phyloP scores from a whole-genome alignment of 2,329 filamentous ascomycete genomes.

The Aspergillus eucalypticola region DNA sequence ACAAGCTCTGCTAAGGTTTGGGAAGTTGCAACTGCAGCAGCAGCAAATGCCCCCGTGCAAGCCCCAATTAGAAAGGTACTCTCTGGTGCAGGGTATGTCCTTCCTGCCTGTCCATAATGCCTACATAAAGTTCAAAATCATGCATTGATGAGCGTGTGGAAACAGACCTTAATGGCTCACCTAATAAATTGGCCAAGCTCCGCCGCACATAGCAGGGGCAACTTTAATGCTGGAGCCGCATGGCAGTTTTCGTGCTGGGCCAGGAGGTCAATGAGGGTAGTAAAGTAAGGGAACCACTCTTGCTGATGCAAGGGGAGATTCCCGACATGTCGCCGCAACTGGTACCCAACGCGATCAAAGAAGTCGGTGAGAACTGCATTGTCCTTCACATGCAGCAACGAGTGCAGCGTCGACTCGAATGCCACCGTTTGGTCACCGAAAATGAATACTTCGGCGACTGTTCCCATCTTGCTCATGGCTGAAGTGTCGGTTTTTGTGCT shows the following conservation, averaged over 20 bases:
- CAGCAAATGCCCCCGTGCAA: slow-evolving; percentile 11
- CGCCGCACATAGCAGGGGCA: slow-evolving; percentile 1
- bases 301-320: slow-evolving; percentile 5
- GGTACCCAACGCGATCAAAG: slow-evolving; percentile 5
- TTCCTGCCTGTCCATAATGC: slow-evolving; percentile 1
- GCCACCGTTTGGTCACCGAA: slow-evolving; percentile 11
- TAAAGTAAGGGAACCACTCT: slow-evolving; percentile 10
- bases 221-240: slow-evolving; percentile 8
- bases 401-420: slow-evolving; percentile 3
- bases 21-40: slow-evolving; percentile 1
- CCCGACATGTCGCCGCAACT: slow-evolving; percentile 8
- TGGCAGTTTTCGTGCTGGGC: slow-evolving; percentile 3
- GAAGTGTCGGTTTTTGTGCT: neutral
- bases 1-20: slow-evolving; percentile 7
- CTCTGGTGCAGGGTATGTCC: neutral
- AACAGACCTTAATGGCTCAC: neutral
- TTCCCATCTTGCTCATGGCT: neutral
- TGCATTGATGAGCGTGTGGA: too few species aligned
- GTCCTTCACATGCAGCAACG: slow-evolving; percentile 9
- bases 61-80: slow-evolving; percentile 4
- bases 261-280: slow-evolving; percentile 8
- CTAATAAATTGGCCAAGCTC: slow-evolving; percentile 12
- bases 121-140: neutral
- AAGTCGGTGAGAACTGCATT: slow-evolving; percentile 6
- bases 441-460: slow-evolving; percentile 2